These are phyloP conservation scores for Takashimella tepidaria DNA, from an alignment of 1,284 basidiomycete species.

Conservation along the genomic window DNA sequence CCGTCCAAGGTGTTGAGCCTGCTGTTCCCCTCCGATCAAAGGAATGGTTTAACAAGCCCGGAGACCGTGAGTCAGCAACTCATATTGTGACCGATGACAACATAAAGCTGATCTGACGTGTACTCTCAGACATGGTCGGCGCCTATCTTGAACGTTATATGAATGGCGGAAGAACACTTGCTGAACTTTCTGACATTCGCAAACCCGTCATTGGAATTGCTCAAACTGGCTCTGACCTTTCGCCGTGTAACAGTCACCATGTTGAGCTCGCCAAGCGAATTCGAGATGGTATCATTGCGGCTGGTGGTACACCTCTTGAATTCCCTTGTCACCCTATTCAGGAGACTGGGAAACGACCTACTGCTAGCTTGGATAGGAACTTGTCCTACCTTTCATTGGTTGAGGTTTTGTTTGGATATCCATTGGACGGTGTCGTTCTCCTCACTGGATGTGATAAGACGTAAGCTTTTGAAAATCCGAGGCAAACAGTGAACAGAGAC, in stretches of 20 bases:
- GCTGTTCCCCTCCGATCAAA: conserved; percentile 40
- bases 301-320: conserved; percentile 46
- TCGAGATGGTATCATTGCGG: conserved; percentile 45
- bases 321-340: conserved; percentile 49
- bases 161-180: conserved; percentile 40
- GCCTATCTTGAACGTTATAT: conserved; percentile 46
- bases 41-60: conserved; percentile 41
- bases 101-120: not conserved
- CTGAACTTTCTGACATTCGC: conserved; percentile 52
- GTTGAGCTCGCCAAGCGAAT: conserved; percentile 45
- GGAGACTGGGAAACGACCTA: conserved; percentile 47
- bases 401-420: conserved; percentile 46
- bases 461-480: conserved; percentile 53
- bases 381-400: conserved; percentile 44
- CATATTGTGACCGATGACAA: too few relatives aligned
- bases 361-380: conserved; percentile 45
- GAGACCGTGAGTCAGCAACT: conserved; percentile 21
- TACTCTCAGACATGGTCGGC: conserved; percentile 24
- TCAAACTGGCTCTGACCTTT: conserved; percentile 35
- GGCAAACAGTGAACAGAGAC: not conserved
- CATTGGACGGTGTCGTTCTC: conserved; percentile 46
- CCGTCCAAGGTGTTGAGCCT: conserved; percentile 30
- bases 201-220: conserved; percentile 91
- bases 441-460: conserved; percentile 48
- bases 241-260: conserved; percentile 46